Base-by-base conservation (phyloP, 768 basidiomycete species). In the Porpolomopsis calyptriformis region DNA sequence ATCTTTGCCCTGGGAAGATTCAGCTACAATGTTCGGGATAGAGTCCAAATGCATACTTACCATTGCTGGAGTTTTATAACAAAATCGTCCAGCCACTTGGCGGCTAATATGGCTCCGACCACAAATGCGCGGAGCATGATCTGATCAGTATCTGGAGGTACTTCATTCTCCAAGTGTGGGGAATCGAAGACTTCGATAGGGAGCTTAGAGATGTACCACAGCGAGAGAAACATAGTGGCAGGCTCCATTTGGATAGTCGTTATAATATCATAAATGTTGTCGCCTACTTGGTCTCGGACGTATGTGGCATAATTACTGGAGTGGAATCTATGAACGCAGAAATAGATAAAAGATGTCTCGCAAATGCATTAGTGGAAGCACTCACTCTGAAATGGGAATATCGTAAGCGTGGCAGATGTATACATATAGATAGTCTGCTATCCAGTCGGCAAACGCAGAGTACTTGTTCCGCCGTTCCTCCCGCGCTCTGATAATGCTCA, bases 51-150 rank as follows among this genome's bases (percentile, higher is more conserved):
- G 31, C 18, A 18, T 4, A 19, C 72, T 43, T 49, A 77, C 78
- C 76, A 77, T 27, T 70, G 70, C 57, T 69, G 71, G 52, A 74
- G 68, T 4, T 68, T 67, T 54, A 71, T 71, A 0, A 71, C 67
- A 51, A 71, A 68, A 52, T 80, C 80, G 46, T 78, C 72, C 43
- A 80, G 50, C 77, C 77, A 80, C 61, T 79, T 81, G 52, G 73
- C 74, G 10, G 80, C 78, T 27, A 81, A 57, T 63, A 76, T 75
- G 29, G 71, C 68, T 43, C 70, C 68, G 27, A 80, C 58, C 4
- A 77, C 54, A 52, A 78, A 77, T 29, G 65, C 61, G 49, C 77
- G 66, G 49, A 73, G 73, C 11, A 68, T 65, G 31, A 65, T 66
- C 39, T 73, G 72, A 38, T 70, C 64, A 50, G 63, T 49, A 9